phyloP scores from a whole-genome alignment of 441 rosid genomes.

The Euphorbia schlechtendalii region DNA sequence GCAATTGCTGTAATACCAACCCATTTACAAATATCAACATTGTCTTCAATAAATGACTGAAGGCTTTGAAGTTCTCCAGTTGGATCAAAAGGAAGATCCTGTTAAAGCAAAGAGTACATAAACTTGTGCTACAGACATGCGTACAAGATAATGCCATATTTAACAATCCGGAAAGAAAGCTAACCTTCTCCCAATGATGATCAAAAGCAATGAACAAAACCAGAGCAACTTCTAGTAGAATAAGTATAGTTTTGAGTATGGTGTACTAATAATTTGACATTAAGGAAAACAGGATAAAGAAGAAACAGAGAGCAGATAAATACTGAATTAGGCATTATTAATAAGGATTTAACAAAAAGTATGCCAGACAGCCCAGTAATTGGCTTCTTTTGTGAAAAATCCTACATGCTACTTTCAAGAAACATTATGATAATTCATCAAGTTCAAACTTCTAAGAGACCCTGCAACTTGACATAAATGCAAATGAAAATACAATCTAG shows the following conservation, averaged over 20 bases:
- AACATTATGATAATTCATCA: not conserved
- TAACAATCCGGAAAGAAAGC: conserved; percentile 10
- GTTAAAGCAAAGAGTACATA: conserved; percentile 14
- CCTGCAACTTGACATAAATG: not conserved
- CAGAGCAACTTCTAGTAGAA: conserved; percentile 66
- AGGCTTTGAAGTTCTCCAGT: conserved; percentile 76
- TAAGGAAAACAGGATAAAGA: conserved; percentile 17
- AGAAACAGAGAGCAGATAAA: not conserved
- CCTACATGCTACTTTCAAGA: not conserved
- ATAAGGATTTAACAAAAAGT: not conserved
- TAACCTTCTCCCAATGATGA: conserved; percentile 72
- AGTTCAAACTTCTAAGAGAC: conserved; percentile 10
- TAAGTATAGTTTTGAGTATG: conserved; percentile 47
- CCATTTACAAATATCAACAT: conserved; percentile 72
- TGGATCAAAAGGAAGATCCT: conserved; percentile 83
- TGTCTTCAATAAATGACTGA: conserved; percentile 53
- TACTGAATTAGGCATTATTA: not conserved
- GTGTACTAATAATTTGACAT: conserved; percentile 38
- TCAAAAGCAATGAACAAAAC: conserved; percentile 79
- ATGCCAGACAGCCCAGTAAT: not conserved
- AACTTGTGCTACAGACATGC: not conserved
- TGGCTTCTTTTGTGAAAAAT: not conserved
- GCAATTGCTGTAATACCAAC: conserved; percentile 55
- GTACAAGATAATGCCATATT: conserved; percentile 5
- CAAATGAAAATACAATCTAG: not conserved